These are phyloP conservation scores for Hypericum perforatum DNA, from an alignment of 345 rosid genomes.

Conservation along the genomic window DNA sequence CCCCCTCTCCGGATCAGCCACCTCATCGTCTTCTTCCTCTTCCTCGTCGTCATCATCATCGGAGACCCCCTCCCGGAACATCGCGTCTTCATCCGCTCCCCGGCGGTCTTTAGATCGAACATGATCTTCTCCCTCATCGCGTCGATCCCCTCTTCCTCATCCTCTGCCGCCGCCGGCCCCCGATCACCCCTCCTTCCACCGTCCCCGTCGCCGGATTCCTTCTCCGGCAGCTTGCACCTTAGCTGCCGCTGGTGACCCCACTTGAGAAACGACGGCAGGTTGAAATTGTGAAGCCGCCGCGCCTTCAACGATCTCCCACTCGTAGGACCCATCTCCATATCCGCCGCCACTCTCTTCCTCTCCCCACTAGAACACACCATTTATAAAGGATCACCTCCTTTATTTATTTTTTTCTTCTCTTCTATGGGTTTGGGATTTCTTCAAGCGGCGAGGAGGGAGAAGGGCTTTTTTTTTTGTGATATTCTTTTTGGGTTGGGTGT, in stretches of 20 bases:
- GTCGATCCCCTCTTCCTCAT: slow-evolving; percentile 46
- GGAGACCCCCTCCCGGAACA: slow-evolving; percentile 17
- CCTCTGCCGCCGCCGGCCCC: neutral
- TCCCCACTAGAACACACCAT: slow-evolving; percentile 15
- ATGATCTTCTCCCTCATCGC: slow-evolving; percentile 37
- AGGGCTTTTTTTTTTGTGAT: neutral
- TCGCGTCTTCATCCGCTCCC: slow-evolving; percentile 24
- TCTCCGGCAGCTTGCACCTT: slow-evolving; percentile 12
- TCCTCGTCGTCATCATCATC: neutral
- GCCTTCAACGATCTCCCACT: slow-evolving; percentile 17
- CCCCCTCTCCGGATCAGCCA: neutral
- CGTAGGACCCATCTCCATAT: slow-evolving; percentile 6
- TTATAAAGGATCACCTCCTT: neutral
- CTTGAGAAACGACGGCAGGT: slow-evolving; percentile 15
- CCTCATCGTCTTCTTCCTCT: slow-evolving; percentile 7
- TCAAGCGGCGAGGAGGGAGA: neutral
- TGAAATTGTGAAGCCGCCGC: slow-evolving; percentile 25
- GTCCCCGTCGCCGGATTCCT: slow-evolving; percentile 8
- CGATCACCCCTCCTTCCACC: slow-evolving; percentile 8
- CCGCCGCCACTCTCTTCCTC: neutral
- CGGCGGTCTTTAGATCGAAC: slow-evolving; percentile 31
- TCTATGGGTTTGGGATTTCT: neutral
- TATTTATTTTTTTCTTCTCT: slow-evolving; percentile 1
- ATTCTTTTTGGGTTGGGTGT: no score
- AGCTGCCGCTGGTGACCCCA: slow-evolving; percentile 23